phyloP scores from a whole-genome alignment of 2,329 filamentous ascomycete species.

The Colletotrichum phormii region DNA sequence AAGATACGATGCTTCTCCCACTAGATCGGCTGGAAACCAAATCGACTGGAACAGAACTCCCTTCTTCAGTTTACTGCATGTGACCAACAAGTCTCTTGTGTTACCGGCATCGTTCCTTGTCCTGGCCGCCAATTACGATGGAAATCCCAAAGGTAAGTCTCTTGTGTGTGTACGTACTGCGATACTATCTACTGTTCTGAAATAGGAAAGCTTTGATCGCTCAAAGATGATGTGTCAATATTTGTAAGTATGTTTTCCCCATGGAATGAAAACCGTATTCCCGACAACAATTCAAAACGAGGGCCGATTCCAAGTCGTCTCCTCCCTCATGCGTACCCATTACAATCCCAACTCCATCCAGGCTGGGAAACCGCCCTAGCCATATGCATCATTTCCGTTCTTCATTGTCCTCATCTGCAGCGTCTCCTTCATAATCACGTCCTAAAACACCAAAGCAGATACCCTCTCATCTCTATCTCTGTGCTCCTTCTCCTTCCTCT shows the following conservation, averaged over 20 bases:
- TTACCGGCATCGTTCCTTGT: no score
- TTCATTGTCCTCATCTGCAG: not conserved
- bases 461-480: conserved; percentile 43
- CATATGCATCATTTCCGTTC: conserved; percentile 28
- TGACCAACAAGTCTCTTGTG: not conserved
- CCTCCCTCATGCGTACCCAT: conserved; percentile 6
- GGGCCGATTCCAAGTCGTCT: not conserved
- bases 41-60: not conserved
- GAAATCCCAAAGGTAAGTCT: not conserved
- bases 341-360: conserved; percentile 35
- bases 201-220: not conserved
- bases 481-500: conserved; percentile 61
- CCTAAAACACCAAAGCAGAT: conserved; percentile 36
- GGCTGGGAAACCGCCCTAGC: conserved; percentile 31
- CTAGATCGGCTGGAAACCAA: no score
- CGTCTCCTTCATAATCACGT: conserved; percentile 9
- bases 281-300: not conserved
- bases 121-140: not conserved
- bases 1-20: conserved; percentile 5
- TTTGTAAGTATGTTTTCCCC: not conserved
- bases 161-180: not conserved
- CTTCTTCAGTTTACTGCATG: not conserved
- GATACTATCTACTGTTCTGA: conserved; percentile 3
- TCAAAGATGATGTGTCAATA: conserved; percentile 13
- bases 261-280: not conserved